Base-by-base conservation (phyloP, 176 grass and related monocot genomes). In the Bonia amplexicaulis region DNA sequence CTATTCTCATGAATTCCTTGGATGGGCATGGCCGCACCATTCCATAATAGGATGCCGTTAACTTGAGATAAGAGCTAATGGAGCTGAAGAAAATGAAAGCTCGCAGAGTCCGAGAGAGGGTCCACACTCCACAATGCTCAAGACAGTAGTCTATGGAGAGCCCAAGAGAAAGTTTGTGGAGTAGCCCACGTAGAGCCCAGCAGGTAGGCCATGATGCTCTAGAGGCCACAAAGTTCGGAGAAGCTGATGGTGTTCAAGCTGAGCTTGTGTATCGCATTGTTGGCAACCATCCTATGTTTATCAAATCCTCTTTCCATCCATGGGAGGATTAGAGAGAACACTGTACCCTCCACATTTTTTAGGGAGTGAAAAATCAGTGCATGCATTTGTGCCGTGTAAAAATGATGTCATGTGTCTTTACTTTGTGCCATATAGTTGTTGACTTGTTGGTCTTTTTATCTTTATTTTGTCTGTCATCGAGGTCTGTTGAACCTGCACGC, bases 1-100 rank as follows among this genome's bases (percentile, higher is more conserved):
- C 2, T 31, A 71, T 72, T 71, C 7, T 15, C 52, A 31, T 22
- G 52, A 42, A 60, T 58, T 69, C 25, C 80, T 20, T 82, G 67
- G 20, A 82, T 20, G 40, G 10, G 35, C 23, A 23, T 49, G 14
- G 19, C 25, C 5, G 7, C 27, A 57, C 20, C 20, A 46, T 81
- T 75, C 26, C 59, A 81, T 55, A n/a, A 74, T 82, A 71, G 39
- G 61, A 57, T 84, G 49, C 19, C 79, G 35, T 33, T 88, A 65
- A 25, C 4, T 62, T 8, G 6, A 25, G 78, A 51, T 7, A 74
- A 20, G 15, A 12, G 9, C 27, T 53, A 22, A 29, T 20, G 5
- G 47, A 74, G 16, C 27, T 74, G 0, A 10, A 20, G 44, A 25
- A 71, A 71, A 74, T 20, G 71, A 35, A 45, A 53, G 3, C 8